Evolutionary conservation across 2,329 filamentous ascomycete species (phyloP), one percentile per base, ranked within the genome.

Genomic region (Penicillium fuscoglaucum): DNA sequence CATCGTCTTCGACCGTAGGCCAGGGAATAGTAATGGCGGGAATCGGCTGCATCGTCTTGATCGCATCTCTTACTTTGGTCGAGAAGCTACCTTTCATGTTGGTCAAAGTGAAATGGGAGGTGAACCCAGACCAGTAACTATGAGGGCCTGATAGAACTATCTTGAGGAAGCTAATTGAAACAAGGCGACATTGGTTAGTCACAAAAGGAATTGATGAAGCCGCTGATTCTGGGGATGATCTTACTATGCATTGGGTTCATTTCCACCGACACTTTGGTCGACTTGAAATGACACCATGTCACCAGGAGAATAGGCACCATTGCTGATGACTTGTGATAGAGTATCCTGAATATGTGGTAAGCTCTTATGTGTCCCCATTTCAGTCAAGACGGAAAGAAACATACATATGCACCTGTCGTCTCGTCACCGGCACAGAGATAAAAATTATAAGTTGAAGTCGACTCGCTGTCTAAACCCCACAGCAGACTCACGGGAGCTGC

Each of bases 71-170:
- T 72, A 39, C 55, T 33, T 67, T 68, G 1, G 78, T 59, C 1
- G 80, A 74, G 66, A 87, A 87, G 5, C 74, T 74, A 39, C 87
- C 87, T 2, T 82, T 86, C 87, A 90, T 89, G 64, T 80, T 82
- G 12, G 78, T 78, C 52, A 89, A 76, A n/a, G 83, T 81, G 74
- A 90, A 90, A 61, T 87, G 85, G 70, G 81, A 89, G 66, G 83
- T 85, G 56, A 80, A 82, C 21, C 86, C 76, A 4, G 79, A 81
- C 55, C 61, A 58, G 6, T 57, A 19, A 33, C 82, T 82, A n/a
- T 79, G 78, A 19, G 79, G 77, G 6, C 80, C 80, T 7, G 79
- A 78, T 17, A 85, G 82, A 57, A 83, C 74, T 71, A 89, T 86
- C 62, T 82, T 82, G 17, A 87, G 71, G 70, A 85, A 87, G 72